Base-by-base conservation (phyloP, 331 rosid genomes). In the Malus hybrid region DNA sequence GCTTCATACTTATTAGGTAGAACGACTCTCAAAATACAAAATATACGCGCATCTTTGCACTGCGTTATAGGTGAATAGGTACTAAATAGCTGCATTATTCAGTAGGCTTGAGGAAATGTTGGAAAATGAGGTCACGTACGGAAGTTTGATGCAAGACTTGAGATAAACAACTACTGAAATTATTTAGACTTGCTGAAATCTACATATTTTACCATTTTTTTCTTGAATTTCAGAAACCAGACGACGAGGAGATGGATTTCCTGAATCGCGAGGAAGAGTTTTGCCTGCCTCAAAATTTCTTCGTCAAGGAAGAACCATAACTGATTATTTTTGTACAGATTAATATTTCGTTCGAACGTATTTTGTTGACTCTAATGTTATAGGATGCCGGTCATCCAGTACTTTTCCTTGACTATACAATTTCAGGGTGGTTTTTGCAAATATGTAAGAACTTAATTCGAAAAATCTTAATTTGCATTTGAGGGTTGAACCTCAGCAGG, bases 191-290 rank as follows among this genome's bases (percentile, higher is more conserved):
- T 28, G 4, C 18, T 70, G 36, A 31, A 29, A 8, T 11, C 11
- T 48, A 27, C 15, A 18, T 71, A 55, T 59, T 14, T 56, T 8
- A 28, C 33, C n/a, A 2, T 67, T 4, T 34, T 19, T n/a, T 20
- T 19, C 70, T 63, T 72, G 42, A 27, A 57, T 80, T 63, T 67
- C 87, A 94, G 99, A 94, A 94, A 85, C 79, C 99, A 69, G 97
- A 94, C 7, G 99, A 94, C 1, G 99, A 94, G 31, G 97, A 94
- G 59, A 67, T 67, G 33, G 97, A 92, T 20, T 55, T 90, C 78
- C 84, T 94, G 81, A 87, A 84, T 78, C 90, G 80, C 18, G 96
- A 92, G 82, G 97, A 92, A 84, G 97, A 92, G 65, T 94, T 94
- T 81, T 80, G 83, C 85, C 82, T 94, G 86, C 99, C 99, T 32